Base-by-base conservation (phyloP, 2,329 filamentous ascomycete genomes). In the Aureobasidium subglaciale region DNA sequence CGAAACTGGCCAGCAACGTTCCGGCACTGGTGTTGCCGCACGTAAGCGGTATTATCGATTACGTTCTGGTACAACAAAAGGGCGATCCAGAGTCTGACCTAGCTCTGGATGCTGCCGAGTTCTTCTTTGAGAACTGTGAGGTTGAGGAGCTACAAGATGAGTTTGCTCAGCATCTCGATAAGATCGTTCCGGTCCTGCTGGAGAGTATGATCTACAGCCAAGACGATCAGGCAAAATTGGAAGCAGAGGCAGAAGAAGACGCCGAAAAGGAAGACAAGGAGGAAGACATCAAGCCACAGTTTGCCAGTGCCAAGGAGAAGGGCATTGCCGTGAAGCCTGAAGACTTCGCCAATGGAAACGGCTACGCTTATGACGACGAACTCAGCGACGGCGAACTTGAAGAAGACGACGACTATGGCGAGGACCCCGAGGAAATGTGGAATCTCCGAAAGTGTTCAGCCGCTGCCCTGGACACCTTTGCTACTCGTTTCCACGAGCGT, bases 181-280 rank as follows among this genome's bases (percentile, higher is more conserved):
- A 88, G 69, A 92, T 97, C 60, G 86, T 99, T 27, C 93, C 93
- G 0, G 87, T 96, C 1, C 75, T 99, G 50, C 80, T 99, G 7
- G 84, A 93, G 62, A 95, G 89, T 68, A 99, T 99, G 92, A 84
- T 97, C 1, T 99, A 97, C 70, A 88, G 87, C 64, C 89, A 93
- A 60, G 93, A 99, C 63, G 93, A 97, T 62, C 93, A 96, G 63
- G 80, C 88, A 30, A 78, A 90, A 49, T 76, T 97, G 7, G 90
- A 91, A 59, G 87, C 85, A 9, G 90, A 90, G 59, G 71, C 72
- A 45, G 88, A 86, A 18, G 88, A 86, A 18, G 91, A 97, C 68
- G 93, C 93, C 40, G 90, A 97, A 15, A 81, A 90, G 59, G 92
- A 99, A 43, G 93, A 99, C 69, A 84, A 87, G 16, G 84, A 83